Conservation (phyloP, 139 green algal species). For the Pleodorina starrii region DNA sequence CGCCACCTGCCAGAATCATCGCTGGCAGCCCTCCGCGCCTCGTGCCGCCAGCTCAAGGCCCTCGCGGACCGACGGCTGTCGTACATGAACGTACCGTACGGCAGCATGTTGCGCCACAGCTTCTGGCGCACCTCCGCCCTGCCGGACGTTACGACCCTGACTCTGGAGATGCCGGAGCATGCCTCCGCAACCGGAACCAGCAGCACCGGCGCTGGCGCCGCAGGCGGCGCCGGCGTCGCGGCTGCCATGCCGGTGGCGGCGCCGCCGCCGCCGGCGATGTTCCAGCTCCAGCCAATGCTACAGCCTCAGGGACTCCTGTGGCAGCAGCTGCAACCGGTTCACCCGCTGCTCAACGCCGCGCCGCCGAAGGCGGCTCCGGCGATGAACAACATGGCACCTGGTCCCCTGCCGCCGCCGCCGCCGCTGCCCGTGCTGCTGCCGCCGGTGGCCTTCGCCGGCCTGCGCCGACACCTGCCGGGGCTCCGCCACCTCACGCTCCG, state of each 20-base stretch:
- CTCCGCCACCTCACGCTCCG: conserved; percentile 2
- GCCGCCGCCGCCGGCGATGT: too few relatives aligned
- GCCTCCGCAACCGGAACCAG: not conserved
- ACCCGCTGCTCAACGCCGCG: not conserved
- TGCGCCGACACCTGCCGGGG: conserved; percentile 19
- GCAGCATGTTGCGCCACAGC: not conserved
- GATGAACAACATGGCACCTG: too few relatives aligned
- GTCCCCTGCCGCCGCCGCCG: not conserved
- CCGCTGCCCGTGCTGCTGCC: not conserved
- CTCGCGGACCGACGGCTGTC: not conserved
- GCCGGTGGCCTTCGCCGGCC: not conserved
- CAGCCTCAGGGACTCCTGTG: not conserved
- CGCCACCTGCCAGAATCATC: not conserved
- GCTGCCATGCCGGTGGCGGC: not conserved
- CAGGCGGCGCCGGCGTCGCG: not conserved
- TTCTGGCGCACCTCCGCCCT: conserved; percentile 10
- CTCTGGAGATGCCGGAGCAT: not conserved
- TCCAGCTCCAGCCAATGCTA: not conserved
- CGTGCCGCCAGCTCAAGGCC: conserved; percentile 19
- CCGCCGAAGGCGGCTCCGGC: not conserved
- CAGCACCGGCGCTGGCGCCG: not conserved
- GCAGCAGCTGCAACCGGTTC: not conserved
- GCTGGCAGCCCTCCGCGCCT: not conserved
- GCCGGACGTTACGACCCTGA: not conserved
- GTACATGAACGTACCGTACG: not conserved